Evolutionary conservation across 2,329 filamentous ascomycete genomes (phyloP).

Genomic region (Sclerotinia sclerotiorum): DNA sequence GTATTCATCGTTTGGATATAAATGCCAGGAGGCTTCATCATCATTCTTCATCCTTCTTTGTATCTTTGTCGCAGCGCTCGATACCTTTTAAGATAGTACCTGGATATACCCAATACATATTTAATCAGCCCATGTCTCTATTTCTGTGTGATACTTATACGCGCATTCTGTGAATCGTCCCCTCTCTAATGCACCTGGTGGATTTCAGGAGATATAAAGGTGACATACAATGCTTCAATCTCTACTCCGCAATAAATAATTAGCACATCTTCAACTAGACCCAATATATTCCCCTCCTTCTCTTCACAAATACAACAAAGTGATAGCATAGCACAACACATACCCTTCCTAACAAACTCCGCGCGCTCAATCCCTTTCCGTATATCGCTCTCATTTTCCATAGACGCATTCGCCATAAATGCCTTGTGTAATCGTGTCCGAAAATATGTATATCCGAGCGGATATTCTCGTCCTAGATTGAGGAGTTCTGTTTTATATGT

Average conservation of each 20-base stretch:
- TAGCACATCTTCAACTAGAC: conserved; percentile 1
- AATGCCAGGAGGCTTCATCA: neutral
- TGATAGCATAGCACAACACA: conserved; percentile 10
- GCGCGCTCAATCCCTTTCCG: conserved; percentile 72
- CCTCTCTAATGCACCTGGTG: neutral
- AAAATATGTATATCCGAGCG: conserved; percentile 81
- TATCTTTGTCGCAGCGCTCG: conserved; percentile 82
- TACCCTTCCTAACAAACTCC: conserved; percentile 89
- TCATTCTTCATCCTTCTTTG: conserved; percentile 36
- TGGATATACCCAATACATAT: conserved; percentile 44
- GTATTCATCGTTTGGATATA: conserved; percentile 11
- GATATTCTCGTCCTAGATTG: conserved; percentile 81
- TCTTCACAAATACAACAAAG: accelerated
- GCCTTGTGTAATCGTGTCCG: conserved; percentile 78
- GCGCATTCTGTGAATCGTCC: neutral
- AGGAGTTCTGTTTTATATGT: conserved; percentile 65
- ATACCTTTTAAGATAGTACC: conserved; percentile 91
- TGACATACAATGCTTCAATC: conserved; percentile 83
- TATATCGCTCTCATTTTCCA: conserved; percentile 75
- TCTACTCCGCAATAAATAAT: conserved; percentile 53
- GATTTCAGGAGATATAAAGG: neutral
- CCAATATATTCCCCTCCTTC: neutral
- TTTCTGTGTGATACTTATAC: neutral
- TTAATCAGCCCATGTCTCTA: conserved; percentile 13
- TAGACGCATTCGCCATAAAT: conserved; percentile 71